Evolutionary conservation across 2,329 filamentous ascomycete species (phyloP).

Genomic region (Leptographium lundbergii): DNA sequence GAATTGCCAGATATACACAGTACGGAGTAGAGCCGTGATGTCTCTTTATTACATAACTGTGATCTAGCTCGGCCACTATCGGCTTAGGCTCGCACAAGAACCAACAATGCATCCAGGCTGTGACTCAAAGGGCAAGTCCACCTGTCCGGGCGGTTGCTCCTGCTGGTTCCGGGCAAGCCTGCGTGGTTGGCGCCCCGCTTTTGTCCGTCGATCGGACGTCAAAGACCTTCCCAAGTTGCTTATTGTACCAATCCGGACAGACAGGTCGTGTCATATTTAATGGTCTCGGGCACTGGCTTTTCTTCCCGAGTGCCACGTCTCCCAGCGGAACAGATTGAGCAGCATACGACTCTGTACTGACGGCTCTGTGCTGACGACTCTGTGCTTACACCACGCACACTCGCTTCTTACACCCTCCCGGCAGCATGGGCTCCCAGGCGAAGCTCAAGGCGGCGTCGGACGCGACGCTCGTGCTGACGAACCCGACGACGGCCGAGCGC

Average conservation of each 20-base stretch:
- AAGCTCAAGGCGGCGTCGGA: conserved; percentile 21
- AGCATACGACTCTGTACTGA: too few species aligned
- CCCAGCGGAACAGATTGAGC: not conserved
- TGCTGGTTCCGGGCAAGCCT: not conserved
- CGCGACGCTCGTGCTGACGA: conserved; percentile 33
- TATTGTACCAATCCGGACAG: not conserved
- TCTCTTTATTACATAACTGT: too few species aligned
- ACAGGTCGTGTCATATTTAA: not conserved
- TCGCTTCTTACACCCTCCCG: not conserved
- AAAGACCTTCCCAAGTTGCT: not conserved
- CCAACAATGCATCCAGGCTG: not conserved
- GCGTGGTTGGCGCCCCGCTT: not conserved
- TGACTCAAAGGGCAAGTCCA: not conserved
- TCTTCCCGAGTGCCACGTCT: not conserved
- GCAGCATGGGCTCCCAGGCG: conserved; percentile 21
- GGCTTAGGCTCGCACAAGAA: conserved; percentile 7
- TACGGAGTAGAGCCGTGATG: too few species aligned
- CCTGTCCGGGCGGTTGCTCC: not conserved
- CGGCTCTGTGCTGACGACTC: too few species aligned
- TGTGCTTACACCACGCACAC: not conserved
- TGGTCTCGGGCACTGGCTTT: not conserved
- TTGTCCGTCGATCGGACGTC: not conserved
- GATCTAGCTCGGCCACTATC: conserved; percentile 11
- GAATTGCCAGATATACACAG: too few species aligned
- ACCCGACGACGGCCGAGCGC: conserved; percentile 45